A percentile compares a stretch with the other conserved stretches of the same genome.
Evolutionary conservation across 805 yeast genomes (phyloP).

Genomic region (Wickerhamiella azymoides): DNA sequence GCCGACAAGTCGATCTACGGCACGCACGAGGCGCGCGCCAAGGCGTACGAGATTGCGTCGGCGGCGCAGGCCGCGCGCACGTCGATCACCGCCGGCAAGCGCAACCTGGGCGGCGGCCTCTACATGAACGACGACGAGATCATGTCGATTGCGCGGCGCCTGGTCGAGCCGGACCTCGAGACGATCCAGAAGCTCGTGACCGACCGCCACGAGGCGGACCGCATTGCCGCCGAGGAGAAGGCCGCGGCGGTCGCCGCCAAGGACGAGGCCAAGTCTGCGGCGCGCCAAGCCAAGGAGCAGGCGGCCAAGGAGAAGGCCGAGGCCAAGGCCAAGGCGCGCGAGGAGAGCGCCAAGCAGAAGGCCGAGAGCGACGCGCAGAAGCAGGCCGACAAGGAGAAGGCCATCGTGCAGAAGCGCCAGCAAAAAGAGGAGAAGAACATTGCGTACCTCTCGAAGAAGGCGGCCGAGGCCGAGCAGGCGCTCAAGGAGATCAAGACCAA

Average conservation of each 20-base stretch:
- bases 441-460: constrained; percentile 5
- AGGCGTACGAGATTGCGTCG: constrained; percentile 68
- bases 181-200: constrained; percentile 60
- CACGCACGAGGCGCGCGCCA: constrained; percentile 48
- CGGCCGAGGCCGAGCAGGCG: constrained; percentile 10
- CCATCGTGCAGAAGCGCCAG: constrained; percentile 12
- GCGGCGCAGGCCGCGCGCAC: constrained; percentile 46
- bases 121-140: constrained; percentile 63
- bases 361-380: constrained; percentile 10
- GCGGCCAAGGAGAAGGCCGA: constrained; percentile 25
- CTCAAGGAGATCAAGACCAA: constrained; percentile 9
- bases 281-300: constrained; percentile 12
- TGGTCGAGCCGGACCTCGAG: constrained; percentile 70
- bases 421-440: constrained; percentile 3
- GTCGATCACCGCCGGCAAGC: constrained; percentile 34
- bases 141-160: constrained; percentile 59
- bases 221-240: constrained; percentile 28
- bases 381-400: constrained; percentile 12
- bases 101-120: constrained; percentile 81
- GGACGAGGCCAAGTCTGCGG: constrained; percentile 27
- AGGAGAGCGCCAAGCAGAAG: constrained; percentile 15
- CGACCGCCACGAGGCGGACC: constrained; percentile 49
- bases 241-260: constrained; percentile 28
- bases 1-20: constrained; percentile 29
- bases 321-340: constrained; percentile 27